Percentiles rank a stretch among this genome's conserved stretches.
These are phyloP conservation scores for Penicillium ochrochloron DNA, from an alignment of 495 filamentous ascomycete species.

Conservation along the genomic window DNA sequence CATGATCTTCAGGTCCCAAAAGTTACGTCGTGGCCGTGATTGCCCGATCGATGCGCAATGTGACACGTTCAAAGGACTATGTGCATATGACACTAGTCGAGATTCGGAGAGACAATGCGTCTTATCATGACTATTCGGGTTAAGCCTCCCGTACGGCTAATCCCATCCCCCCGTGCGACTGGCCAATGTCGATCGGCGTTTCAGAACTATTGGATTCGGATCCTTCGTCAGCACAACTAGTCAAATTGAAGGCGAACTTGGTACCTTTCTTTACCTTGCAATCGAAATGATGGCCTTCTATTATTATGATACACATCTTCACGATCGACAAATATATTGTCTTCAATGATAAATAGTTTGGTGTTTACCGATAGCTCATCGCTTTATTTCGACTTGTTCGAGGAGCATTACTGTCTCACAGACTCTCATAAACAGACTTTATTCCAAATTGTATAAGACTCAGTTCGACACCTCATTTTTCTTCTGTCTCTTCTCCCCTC, in stretches of 20 bases:
- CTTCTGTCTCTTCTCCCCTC: not conserved
- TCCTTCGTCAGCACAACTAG: not conserved
- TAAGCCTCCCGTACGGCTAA: not conserved
- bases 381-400: not conserved
- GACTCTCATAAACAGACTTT: not conserved
- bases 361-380: not conserved
- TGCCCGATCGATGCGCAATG: not conserved
- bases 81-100: not conserved
- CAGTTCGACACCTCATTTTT: not conserved
- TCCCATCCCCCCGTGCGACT: not conserved
- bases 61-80: not conserved
- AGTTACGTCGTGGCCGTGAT: not conserved
- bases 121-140: not conserved
- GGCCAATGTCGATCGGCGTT: not conserved
- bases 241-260: not conserved
- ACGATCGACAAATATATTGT: not conserved
- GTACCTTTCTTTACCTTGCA: not conserved
- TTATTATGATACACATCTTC: not conserved
- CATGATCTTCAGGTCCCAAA: conserved; percentile 5
- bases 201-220: not conserved
- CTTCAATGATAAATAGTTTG: not conserved
- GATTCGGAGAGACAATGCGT: not conserved
- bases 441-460: not conserved
- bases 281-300: not conserved
- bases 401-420: not conserved